Evolutionary conservation across 768 basidiomycete species (phyloP).

Genomic region (Boletus speciosus): DNA sequence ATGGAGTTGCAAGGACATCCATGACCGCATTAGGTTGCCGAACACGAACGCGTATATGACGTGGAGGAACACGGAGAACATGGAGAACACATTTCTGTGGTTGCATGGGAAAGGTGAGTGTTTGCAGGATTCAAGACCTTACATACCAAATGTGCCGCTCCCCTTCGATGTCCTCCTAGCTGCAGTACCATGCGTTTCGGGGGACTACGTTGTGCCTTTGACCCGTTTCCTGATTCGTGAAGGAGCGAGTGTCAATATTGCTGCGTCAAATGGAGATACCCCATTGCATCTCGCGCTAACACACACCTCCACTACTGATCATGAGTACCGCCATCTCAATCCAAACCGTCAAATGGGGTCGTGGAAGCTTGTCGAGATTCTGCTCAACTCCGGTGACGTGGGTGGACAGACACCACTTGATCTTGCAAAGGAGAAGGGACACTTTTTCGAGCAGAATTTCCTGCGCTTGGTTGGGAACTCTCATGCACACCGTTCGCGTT

Average conservation of each 20-base stretch:
- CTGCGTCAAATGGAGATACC: not conserved
- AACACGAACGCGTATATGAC: not conserved
- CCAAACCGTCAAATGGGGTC: too few species aligned
- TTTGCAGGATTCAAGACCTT: not conserved
- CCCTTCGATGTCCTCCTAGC: too few species aligned
- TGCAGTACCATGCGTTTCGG: not conserved
- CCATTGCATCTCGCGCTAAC: not conserved
- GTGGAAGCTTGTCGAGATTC: not conserved
- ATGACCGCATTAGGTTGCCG: conserved; percentile 3
- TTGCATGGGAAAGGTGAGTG: conserved; percentile 13
- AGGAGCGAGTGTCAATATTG: not conserved
- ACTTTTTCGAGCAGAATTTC: conserved; percentile 3
- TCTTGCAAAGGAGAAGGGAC: not conserved
- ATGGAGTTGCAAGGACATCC: conserved; percentile 2
- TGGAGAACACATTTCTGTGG: conserved; percentile 7
- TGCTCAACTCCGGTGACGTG: not conserved
- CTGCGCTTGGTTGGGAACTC: not conserved
- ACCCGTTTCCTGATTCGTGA: too few species aligned
- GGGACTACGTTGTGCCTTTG: too few species aligned
- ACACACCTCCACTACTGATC: too few species aligned
- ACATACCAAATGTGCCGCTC: not conserved
- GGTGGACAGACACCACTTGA: not conserved
- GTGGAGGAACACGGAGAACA: not conserved
- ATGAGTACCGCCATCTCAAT: too few species aligned
- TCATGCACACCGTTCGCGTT: not conserved